These are phyloP conservation scores for Aspergillus aculeatinus DNA, from an alignment of 2,329 filamentous ascomycete genomes.

Conservation along the genomic window DNA sequence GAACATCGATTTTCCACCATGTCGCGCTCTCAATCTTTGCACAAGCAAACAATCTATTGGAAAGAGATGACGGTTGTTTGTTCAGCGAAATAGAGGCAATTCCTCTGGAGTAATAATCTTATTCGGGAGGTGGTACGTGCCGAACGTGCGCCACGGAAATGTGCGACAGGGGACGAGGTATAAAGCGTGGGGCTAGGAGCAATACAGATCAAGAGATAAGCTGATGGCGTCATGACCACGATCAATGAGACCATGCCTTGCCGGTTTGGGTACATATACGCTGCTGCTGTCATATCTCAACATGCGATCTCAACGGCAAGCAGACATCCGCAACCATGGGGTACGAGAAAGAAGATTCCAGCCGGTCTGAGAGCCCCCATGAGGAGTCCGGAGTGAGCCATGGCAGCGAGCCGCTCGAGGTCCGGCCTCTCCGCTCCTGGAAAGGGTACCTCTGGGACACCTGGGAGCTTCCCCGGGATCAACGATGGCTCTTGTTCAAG, in stretches of 20 bases:
- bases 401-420: neutral
- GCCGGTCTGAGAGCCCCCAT: neutral
- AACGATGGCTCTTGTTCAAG: constrained; percentile 31
- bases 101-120: too few relatives aligned
- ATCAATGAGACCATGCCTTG: neutral
- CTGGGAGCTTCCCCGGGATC: constrained; percentile 21
- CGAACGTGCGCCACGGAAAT: too few relatives aligned
- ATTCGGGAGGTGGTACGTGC: too few relatives aligned
- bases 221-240: neutral
- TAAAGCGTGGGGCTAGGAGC: neutral
- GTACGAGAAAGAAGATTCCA: neutral
- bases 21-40: too few relatives aligned
- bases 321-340: neutral
- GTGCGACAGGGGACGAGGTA: neutral
- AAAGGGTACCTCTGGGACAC: constrained; percentile 26
- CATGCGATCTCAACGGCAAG: neutral
- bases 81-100: neutral
- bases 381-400: neutral
- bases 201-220: neutral
- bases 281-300: neutral
- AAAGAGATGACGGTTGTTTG: too few relatives aligned
- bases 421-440: constrained; percentile 16
- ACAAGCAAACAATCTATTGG: too few relatives aligned
- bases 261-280: neutral
- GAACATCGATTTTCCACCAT: neutral